Conservation (phyloP, 306 rosid species). For the Betula pendula region DNA sequence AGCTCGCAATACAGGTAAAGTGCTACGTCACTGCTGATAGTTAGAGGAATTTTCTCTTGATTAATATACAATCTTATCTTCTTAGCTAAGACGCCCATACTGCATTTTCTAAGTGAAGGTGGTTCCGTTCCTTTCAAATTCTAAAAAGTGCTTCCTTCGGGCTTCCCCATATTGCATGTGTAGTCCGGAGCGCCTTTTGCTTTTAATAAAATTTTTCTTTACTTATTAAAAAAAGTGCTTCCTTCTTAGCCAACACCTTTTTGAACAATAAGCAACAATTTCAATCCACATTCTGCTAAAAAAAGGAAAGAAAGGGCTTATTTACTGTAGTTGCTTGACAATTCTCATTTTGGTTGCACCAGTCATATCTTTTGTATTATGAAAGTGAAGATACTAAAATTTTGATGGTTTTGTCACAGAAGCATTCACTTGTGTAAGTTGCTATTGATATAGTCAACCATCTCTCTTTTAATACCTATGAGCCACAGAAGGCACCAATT, state of each 20-base stretch:
- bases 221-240: neutral
- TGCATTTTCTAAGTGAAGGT: neutral
- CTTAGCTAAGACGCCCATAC: neutral
- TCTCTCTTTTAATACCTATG: neutral
- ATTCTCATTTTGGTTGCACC: neutral
- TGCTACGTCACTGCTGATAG: neutral
- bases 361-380: neutral
- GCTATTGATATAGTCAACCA: neutral
- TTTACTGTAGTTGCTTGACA: neutral
- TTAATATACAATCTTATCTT: neutral
- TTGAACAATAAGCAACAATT: too few species aligned
- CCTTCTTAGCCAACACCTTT: neutral
- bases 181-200: too few species aligned
- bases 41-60: neutral
- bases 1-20: conserved; percentile 91
- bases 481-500: neutral
- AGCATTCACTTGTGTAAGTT: neutral
- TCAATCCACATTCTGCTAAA: neutral
- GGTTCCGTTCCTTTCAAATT: neutral
- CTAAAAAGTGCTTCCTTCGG: neutral
- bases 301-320: neutral
- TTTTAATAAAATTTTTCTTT: too few species aligned
- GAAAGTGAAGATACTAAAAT: neutral
- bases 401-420: neutral
- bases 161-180: too few species aligned